phyloP scores from a whole-genome alignment of 805 yeast species.

The Starmerella riodocensis region DNA sequence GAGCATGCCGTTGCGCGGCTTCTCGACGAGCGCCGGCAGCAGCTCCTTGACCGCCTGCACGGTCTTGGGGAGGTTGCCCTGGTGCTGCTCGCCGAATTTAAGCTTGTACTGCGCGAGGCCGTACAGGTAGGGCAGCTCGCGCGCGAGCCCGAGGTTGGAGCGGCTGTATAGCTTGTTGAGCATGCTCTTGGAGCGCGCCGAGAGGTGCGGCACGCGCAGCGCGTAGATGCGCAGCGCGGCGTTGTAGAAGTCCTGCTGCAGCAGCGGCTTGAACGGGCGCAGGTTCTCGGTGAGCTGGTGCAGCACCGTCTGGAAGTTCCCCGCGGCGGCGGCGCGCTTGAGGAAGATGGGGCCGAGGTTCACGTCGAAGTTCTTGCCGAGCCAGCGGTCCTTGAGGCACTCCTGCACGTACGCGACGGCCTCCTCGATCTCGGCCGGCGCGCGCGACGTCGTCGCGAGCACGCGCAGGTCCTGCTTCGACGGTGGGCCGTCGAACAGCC shows the following conservation, averaged over 20 bases:
- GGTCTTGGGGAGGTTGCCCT: background rate
- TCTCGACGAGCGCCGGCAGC: background rate
- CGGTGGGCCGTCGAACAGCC: constrained; percentile 22
- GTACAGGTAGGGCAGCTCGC: constrained; percentile 16
- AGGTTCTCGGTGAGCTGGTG: constrained; percentile 5
- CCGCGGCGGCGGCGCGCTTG: constrained; percentile 21
- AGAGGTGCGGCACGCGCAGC: constrained; percentile 15
- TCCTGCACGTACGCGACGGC: constrained; percentile 15
- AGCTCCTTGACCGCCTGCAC: constrained; percentile 1
- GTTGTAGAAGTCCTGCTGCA: constrained; percentile 9
- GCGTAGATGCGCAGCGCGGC: constrained; percentile 20
- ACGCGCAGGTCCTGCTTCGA: constrained; percentile 17
- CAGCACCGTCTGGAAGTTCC: constrained; percentile 13
- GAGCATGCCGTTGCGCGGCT: constrained; percentile 5
- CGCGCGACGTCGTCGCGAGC: constrained; percentile 14
- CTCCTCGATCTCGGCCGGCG: constrained; percentile 17
- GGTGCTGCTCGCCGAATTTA: constrained; percentile 11
- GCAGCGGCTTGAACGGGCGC: constrained; percentile 1
- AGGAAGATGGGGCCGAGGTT: constrained; percentile 19
- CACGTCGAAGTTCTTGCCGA: constrained; percentile 14
- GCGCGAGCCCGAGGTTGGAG: constrained; percentile 7
- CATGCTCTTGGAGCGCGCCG: constrained; percentile 9
- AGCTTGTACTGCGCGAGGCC: constrained; percentile 12
- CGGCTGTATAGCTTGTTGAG: constrained; percentile 11
- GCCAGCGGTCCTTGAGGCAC: constrained; percentile 14